Conservation (phyloP, 2,329 filamentous ascomycete genomes). For the Amphichorda felina region DNA sequence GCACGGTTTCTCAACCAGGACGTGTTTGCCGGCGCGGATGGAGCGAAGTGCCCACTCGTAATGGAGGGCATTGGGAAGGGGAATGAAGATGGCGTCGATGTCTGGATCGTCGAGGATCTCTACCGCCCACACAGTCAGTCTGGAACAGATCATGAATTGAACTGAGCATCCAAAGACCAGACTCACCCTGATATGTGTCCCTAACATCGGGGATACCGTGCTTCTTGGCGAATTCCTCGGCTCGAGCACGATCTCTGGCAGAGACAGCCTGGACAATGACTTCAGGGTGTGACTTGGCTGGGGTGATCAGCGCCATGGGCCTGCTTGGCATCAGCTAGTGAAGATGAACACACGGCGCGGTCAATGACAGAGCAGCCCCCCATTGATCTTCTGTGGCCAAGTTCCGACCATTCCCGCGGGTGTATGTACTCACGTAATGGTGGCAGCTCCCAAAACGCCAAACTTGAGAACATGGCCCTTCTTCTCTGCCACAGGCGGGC, state of each 20-base stretch:
- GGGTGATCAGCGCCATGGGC: slow-evolving; percentile 28
- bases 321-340: slow-evolving; percentile 10
- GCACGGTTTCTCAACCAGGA: slow-evolving; percentile 42
- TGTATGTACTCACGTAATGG: slow-evolving; percentile 19
- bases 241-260: slow-evolving; percentile 33
- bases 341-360: too few species aligned
- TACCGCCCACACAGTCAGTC: not conserved
- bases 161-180: not conserved
- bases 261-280: slow-evolving; percentile 40
- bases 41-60: slow-evolving; percentile 32
- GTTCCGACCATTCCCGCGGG: not conserved
- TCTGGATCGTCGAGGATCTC: slow-evolving; percentile 18
- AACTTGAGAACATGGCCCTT: slow-evolving; percentile 18
- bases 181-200: slow-evolving; percentile 30
- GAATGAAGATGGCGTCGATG: slow-evolving; percentile 35
- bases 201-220: slow-evolving; percentile 37
- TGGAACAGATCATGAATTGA: not conserved
- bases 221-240: slow-evolving; percentile 35
- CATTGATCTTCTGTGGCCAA: not conserved
- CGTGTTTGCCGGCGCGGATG: slow-evolving; percentile 33
- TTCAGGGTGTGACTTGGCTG: slow-evolving; percentile 39
- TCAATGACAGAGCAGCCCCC: too few species aligned
- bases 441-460: slow-evolving; percentile 28
- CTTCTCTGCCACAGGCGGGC: slow-evolving; percentile 3
- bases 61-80: slow-evolving; percentile 28